Evolutionary conservation across 129 eudicot species (phyloP), one percentile per base, ranked within the genome.

Genomic region (Smallanthus sonchifolius): DNA sequence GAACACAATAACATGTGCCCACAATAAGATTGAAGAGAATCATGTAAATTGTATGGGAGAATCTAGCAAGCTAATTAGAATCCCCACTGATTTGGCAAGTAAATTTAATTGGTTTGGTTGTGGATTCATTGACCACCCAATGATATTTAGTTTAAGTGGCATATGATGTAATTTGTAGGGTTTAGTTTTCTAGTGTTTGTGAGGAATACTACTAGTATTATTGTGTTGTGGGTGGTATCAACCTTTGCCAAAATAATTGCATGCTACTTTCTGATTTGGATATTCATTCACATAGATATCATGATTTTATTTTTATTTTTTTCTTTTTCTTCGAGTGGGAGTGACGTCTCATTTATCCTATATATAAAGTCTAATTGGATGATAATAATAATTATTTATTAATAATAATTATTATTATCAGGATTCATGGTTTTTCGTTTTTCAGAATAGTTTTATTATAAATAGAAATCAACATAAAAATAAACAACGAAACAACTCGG

Each of bases 141-240:
- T 81, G 82, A 60, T 71, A 34, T 68, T 66, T 43, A 40, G 34
- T 45, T 60, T 78, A 54, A 87, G 92, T 84, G 92, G 83, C 44
- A 9, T 68, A 32, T 84, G 92, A 87, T 79, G 81, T 75, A 65
- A 70, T 13, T 75, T 75, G 75, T 75, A 56, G 81, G 79, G 83
- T 75, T 74, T 35, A 67, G 68, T 6, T 40, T 62, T 61, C 45
- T 64, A 51, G 78, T 77, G 67, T 49, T 72, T 76, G 37, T 17
- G 67, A 76, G 75, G 71, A 65, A 48, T 77, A 75, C 69, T 69
- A 40, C 67, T 34, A 5, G 35, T 61, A 61, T 61, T 61, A 61
- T 61, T 61, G 43, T 34, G 60, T 81, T 75, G 84, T 71, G 83
- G 75, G 76, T 81, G 81, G 86, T 81, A 83, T 51, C 61, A 66